phyloP scores from a whole-genome alignment of 78 protist species.

The Dictyostelium firmibasis region DNA sequence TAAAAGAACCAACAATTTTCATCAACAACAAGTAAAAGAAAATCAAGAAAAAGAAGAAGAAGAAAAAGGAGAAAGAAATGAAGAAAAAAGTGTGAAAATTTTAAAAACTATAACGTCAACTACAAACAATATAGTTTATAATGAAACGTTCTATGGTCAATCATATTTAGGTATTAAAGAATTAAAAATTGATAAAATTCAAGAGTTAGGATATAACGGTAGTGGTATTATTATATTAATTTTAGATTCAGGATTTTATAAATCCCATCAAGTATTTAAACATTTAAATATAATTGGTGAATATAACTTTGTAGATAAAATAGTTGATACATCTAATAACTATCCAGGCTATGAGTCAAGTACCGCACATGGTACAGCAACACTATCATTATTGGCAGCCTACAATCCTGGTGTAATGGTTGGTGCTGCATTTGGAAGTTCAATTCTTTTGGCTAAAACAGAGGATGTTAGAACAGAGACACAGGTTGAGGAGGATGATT shows the following conservation, averaged over 20 bases:
- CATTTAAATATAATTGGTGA: conserved; percentile 10
- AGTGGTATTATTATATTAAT: conserved; percentile 30
- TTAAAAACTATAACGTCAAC: not conserved
- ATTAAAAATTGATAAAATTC: conserved; percentile 4
- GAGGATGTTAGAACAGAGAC: conserved; percentile 41
- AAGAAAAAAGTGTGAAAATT: not conserved
- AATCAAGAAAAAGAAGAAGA: not conserved
- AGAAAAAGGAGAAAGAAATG: not conserved
- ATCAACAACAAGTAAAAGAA: not conserved
- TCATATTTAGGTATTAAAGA: not conserved
- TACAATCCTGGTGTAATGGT: conserved; percentile 61
- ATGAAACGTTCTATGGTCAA: not conserved
- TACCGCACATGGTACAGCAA: conserved; percentile 38
- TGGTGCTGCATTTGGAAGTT: conserved; percentile 46
- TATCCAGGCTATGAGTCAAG: not conserved
- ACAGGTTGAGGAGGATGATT: conserved; percentile 67
- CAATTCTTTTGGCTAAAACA: conserved; percentile 41
- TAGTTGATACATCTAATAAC: not conserved
- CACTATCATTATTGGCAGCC: conserved; percentile 58
- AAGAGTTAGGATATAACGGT: conserved; percentile 10
- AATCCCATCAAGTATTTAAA: conserved; percentile 13
- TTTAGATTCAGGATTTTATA: conserved; percentile 38
- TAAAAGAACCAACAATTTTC: not conserved
- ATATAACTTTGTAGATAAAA: conserved; percentile 26
- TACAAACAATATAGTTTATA: not conserved